Evolutionary conservation across 2,329 filamentous ascomycete species (phyloP), one percentile per base, ranked within the genome.

Genomic region (Balansia obtecta): DNA sequence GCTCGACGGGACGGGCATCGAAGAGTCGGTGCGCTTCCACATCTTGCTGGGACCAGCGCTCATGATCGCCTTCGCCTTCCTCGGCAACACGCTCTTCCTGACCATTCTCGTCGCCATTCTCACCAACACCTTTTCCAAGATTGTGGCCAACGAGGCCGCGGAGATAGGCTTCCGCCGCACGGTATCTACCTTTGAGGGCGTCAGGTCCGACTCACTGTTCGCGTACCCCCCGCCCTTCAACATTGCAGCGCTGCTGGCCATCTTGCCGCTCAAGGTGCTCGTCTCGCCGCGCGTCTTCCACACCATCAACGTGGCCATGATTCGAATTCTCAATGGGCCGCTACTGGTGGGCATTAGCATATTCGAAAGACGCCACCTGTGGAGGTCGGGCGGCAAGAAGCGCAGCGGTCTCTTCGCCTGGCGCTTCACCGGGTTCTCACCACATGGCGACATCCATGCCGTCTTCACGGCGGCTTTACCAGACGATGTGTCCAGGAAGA

Each of bases 61-160:
- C 10, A 86, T 86, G 77, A 75, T 87, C 51, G 73, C 78, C 4
- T 88, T 87, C 63, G 82, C 84, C 5, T 86, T 87, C 59, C 70
- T 88, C 8, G 84, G 84, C 46, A 87, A 88, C 63, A 86, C 82
- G 0, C 73, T 88, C 39, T 87, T 88, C 67, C 69, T 87, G 40
- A 87, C 84, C 1, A 84, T 88, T 54, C 72, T 87, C 2, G 82
- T 88, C 1, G 84, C 84, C 16, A 85, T 86, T 68, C 74, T 88
- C 33, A 83, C 77, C 51, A 86, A 85, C 60, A 86, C 83, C 0
- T 86, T 86, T 60, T 80, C 79, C 49, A 80, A 78, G 49, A 82
- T 88, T 47, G 81, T 83, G n/a, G 72, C 73, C 46, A 82, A 86
- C 55, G 81, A 83, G 16, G 77, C 77, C 0, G 80, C 82, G 4